Evolutionary conservation across 2,329 filamentous ascomycete species (phyloP), one percentile per base, ranked within the genome.

Genomic region (Scytalidium sp.): DNA sequence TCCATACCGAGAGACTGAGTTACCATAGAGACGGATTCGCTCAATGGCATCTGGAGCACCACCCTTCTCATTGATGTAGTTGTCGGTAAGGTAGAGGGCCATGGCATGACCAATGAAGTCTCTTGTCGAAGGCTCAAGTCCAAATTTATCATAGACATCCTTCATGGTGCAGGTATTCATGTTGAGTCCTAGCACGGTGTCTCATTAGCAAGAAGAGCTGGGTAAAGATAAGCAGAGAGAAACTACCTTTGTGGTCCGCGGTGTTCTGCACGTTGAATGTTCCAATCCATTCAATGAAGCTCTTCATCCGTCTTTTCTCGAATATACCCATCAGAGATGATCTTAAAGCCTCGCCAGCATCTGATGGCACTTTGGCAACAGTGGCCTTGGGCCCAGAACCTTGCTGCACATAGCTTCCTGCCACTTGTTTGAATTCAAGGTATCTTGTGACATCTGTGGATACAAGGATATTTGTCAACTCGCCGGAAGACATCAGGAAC

Each of bases 31-130:
- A 59, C 90, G 84, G 69, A 99, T 97, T 62, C 93, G 90, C 72
- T 93, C 84, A 62, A 99, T 88, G 50, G 89, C 84, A 68, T 96
- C 91, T 60, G 87, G 84, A 41, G 92, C 90, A 65, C 77, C 76
- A 57, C 92, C 92, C 45, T 78, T 74, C 56, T 79, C 71, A 58
- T 79, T 83, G 65, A 96, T 85, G 74, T 99, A 97, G 53, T 87
- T 84, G 68, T 97, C 93, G 51, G 88, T 91, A 50, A 88, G 84
- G 76, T 92, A 97, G 45, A 99, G 84, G 52, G 94, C 94, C 94
- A 99, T 99, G 63, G 93, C 90, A 73, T 99, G 94, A 57, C 94
- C 94, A 63, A 97, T 88, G 68, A 99, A 99, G 73, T 99, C 94
- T 63, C 89, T 86, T 60, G 94, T 99, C 51, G 83, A 80, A 19